Evolutionary conservation across 805 yeast genomes (phyloP).

Genomic region (Priceomyces haplophilus): DNA sequence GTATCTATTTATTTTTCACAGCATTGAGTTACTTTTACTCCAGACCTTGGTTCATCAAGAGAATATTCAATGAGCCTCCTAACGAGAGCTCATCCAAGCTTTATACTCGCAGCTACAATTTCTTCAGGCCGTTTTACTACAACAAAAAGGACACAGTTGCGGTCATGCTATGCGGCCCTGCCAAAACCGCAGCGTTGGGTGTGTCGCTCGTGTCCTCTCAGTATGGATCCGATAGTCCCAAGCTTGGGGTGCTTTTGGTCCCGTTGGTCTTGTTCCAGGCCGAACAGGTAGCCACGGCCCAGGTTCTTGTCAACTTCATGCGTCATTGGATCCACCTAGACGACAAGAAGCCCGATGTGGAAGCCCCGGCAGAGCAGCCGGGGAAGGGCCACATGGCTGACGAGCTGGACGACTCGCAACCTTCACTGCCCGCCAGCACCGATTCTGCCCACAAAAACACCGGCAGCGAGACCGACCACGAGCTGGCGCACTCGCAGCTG

Average conservation of each 20-base stretch:
- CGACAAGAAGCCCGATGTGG: slow-evolving; percentile 15
- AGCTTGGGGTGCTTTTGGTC: slow-evolving; percentile 69
- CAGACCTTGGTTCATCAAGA: slow-evolving; percentile 53
- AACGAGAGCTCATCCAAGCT: slow-evolving; percentile 37
- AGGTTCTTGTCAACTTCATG: slow-evolving; percentile 62
- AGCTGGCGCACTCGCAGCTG: background rate
- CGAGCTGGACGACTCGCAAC: too few relatives aligned
- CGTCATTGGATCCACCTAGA: slow-evolving; percentile 61
- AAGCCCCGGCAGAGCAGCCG: background rate
- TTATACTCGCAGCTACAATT: slow-evolving; percentile 45
- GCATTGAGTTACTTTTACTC: slow-evolving; percentile 55
- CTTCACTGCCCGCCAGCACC: too few relatives aligned
- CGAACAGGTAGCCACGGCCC: slow-evolving; percentile 83
- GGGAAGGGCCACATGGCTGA: too few relatives aligned
- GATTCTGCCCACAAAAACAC: background rate
- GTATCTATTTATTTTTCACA: slow-evolving; percentile 76
- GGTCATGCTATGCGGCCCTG: slow-evolving; percentile 85
- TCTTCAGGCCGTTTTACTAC: slow-evolving; percentile 66
- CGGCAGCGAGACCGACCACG: background rate
- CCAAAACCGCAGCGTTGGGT: slow-evolving; percentile 90
- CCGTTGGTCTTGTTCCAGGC: slow-evolving; percentile 85
- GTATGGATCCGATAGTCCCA: slow-evolving; percentile 60
- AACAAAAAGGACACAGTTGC: slow-evolving; percentile 70
- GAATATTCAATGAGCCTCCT: slow-evolving; percentile 47
- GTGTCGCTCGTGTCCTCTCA: slow-evolving; percentile 79